phyloP scores from a whole-genome alignment of 805 yeast species.

The Ogataea salicorniae region DNA sequence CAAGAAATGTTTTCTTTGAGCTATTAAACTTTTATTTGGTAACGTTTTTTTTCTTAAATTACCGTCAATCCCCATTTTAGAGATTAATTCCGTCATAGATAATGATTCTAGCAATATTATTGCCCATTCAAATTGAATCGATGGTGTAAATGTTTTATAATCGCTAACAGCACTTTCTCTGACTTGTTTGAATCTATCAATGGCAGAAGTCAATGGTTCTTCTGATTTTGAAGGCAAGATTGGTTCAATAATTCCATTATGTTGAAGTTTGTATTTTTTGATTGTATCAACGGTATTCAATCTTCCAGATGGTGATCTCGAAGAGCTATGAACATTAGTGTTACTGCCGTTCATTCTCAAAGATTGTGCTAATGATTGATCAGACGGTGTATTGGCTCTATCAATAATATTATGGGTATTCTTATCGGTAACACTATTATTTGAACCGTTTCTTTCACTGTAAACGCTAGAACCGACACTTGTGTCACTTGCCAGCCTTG shows the following conservation, averaged over 20 bases:
- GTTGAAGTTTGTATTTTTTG: conserved; percentile 10
- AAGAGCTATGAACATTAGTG: conserved; percentile 2
- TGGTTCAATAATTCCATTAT: conserved; percentile 26
- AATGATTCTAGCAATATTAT: conserved; percentile 47
- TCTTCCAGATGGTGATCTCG: conserved; percentile 10
- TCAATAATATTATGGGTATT: too few relatives aligned
- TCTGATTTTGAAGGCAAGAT: conserved; percentile 27
- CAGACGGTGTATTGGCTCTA: background rate
- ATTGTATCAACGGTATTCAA: too few relatives aligned
- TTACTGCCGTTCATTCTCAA: background rate
- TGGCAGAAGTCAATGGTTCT: conserved; percentile 21
- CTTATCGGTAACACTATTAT: background rate
- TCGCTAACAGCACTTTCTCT: conserved; percentile 33
- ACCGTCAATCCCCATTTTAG: conserved; percentile 45
- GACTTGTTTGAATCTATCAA: conserved; percentile 25
- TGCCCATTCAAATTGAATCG: conserved; percentile 61
- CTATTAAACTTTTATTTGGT: conserved; percentile 38
- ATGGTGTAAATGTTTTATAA: conserved; percentile 38
- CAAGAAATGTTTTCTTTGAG: conserved; percentile 51
- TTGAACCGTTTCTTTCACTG: conserved; percentile 3
- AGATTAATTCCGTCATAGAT: conserved; percentile 35
- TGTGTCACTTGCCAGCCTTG: conserved; percentile 9
- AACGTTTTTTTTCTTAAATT: conserved; percentile 34
- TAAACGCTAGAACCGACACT: conserved; percentile 16
- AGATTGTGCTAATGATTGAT: background rate